These are phyloP conservation scores for Sporothrix euskadiensis DNA, from an alignment of 2,329 filamentous ascomycete genomes.

Conservation along the genomic window DNA sequence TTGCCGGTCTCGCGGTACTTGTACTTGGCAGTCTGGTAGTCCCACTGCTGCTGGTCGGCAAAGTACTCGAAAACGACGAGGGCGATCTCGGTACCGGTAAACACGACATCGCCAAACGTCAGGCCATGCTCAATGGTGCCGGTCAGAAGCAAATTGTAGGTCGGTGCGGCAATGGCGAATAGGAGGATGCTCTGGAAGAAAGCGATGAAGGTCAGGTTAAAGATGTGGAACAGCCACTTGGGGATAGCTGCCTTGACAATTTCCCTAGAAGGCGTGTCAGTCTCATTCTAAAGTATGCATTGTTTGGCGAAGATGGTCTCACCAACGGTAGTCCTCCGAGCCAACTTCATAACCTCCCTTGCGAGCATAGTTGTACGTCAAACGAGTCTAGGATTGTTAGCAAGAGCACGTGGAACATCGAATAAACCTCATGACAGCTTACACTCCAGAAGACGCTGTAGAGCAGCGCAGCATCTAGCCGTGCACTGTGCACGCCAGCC, in stretches of 20 bases:
- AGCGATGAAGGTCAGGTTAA: conserved; percentile 90
- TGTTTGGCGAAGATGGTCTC: conserved; percentile 25
- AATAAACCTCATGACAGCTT: conserved; percentile 39
- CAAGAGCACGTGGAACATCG: not conserved
- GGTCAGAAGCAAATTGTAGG: conserved; percentile 77
- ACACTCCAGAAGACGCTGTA: conserved; percentile 80
- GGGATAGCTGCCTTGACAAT: conserved; percentile 69
- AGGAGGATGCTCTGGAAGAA: conserved; percentile 80
- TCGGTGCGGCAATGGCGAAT: conserved; percentile 70
- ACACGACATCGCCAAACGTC: conserved; percentile 50
- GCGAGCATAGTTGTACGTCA: conserved; percentile 97
- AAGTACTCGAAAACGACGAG: conserved; percentile 70
- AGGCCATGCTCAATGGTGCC: conserved; percentile 60
- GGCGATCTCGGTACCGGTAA: conserved; percentile 48
- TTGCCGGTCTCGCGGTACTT: conserved; percentile 72
- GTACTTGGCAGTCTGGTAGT: conserved; percentile 79
- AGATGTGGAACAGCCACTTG: conserved; percentile 69
- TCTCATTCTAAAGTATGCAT: not conserved
- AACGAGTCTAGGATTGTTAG: conserved; percentile 57
- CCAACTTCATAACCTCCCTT: conserved; percentile 88
- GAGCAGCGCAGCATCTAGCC: conserved; percentile 70
- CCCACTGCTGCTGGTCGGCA: conserved; percentile 92
- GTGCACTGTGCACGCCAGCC: conserved; percentile 66
- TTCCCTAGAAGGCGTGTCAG: conserved; percentile 50
- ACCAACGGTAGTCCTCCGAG: conserved; percentile 93